Conservation (phyloP, 768 basidiomycete genomes). For the Pleurotus tuoliensis region DNA sequence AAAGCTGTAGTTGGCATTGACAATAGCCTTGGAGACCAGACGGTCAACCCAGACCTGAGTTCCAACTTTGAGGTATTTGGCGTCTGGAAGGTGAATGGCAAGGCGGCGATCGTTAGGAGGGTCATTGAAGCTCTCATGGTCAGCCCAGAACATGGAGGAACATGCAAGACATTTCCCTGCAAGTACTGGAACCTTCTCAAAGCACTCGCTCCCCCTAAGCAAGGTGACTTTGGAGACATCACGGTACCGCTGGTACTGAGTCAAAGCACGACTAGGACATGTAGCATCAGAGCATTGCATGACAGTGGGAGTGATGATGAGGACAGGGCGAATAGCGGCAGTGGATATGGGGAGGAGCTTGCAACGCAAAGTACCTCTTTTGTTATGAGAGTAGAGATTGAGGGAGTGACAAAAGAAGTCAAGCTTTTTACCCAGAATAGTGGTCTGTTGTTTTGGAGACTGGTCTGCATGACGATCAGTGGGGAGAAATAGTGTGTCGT, state of each 20-base stretch:
- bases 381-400: too few species aligned
- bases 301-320: neutral
- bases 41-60: conserved; percentile 12
- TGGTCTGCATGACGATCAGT: too few species aligned
- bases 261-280: neutral
- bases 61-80: conserved; percentile 14
- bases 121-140: conserved; percentile 13
- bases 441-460: too few species aligned
- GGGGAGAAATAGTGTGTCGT: neutral
- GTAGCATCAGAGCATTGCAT: neutral
- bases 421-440: too few species aligned
- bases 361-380: too few species aligned
- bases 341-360: too few species aligned
- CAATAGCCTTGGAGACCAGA: conserved; percentile 10
- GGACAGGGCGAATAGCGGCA: neutral
- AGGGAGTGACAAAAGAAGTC: too few species aligned
- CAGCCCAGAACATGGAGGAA: conserved; percentile 13
- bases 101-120: neutral
- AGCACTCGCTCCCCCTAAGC: neutral
- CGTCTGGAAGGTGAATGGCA: conserved; percentile 8
- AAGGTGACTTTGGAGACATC: neutral
- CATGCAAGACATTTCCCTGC: conserved; percentile 14
- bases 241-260: neutral
- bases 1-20: conserved; percentile 15
- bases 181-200: conserved; percentile 11